Evolutionary conservation across 805 yeast genomes (phyloP), one percentile per base, ranked within the genome.

Genomic region (Wickerhamomyces mucosus): DNA sequence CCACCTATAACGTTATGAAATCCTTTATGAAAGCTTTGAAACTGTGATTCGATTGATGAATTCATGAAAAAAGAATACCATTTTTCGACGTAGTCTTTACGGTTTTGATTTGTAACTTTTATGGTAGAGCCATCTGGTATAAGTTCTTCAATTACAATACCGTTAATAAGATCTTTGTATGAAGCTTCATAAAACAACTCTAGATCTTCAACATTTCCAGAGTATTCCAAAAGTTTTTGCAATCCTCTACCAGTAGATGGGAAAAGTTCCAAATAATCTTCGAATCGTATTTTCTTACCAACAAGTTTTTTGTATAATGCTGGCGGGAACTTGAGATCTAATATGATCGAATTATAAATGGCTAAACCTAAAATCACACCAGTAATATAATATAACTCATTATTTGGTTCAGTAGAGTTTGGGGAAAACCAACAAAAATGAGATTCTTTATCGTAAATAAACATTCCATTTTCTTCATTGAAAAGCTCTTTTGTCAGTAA

Each of bases 321-420:
- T 21, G 61, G 58, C 0, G 97, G 96, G 34, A 89, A 73, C 27
- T 69, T 70, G 34, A 89, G 59, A 50, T 86, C 95, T 28, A 89
- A 59, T 29, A 88, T 85, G 1, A 86, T 79, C 1, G 96, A 81
- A 54, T 89, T 92, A 54, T 83, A 85, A 21, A 92, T 77, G 0
- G 97, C 96, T 43, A 92, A 63, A 0, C 96, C 97, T 25, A 92
- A 56, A 2, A 86, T 78, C 3, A 81, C 82, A 0, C 98, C 98
- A 33, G 86, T 78, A 22, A 85, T 59, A 46, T 72, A 78, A 55
- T 78, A 88, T 38, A 75, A 57, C 37, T 78, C 84, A 15, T 52
- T 48, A 35, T 60, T 58, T 18, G 51, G 40, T n/a, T 51, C 55
- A 7, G 63, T 42, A 3, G 74, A 65, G 6, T 59, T 49, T 5